Evolutionary conservation across 495 filamentous ascomycete species (phyloP), one percentile per base, ranked within the genome.

Genomic region (Penicillium cataractarum): DNA sequence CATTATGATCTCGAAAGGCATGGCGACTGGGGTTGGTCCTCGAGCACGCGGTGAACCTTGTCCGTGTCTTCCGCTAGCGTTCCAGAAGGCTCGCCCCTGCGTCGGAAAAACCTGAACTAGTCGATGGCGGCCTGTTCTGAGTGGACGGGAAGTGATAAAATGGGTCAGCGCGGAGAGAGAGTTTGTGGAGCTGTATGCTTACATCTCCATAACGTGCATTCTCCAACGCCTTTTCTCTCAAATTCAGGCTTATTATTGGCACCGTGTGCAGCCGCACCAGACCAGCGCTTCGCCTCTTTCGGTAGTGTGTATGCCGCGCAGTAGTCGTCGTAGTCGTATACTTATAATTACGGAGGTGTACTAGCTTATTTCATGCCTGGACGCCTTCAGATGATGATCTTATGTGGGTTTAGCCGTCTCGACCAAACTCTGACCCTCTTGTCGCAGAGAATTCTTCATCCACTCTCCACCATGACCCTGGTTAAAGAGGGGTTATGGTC

Each of bases 21-120:
- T 19, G 29, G 31, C 29, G 29, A 37, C 29, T 4, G 8, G 51
- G 21, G 12, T 19, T 32, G n/a, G 37, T 39, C 22, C 26, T 32
- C 49, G 24, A 17, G 17, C 54, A 37, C 60, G 56, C 58, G 57
- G 53, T 39, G 33, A 61, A 61, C 49, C 29, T 33, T 56, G 39
- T 37, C 57, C 53, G 61, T 58, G 54, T 62, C 55, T 68, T 60
- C 57, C 56, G 35, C 59, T 70, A 61, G 53, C 51, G 58, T 65
- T 65, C 64, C 64, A 67, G 58, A 66, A 71, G 52, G 24, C 31
- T 42, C 49, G 37, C 66, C 67, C 67, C 67, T 70, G 64, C 61
- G 61, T 51, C 27, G 12, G 33, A 27, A 46, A 27, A 21, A 29
- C 26, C 54, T 42, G 39, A 46, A 54, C 24, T 52, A 51, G 37